phyloP scores from a whole-genome alignment of 768 basidiomycete species.

The Boletus pseudopeckii region DNA sequence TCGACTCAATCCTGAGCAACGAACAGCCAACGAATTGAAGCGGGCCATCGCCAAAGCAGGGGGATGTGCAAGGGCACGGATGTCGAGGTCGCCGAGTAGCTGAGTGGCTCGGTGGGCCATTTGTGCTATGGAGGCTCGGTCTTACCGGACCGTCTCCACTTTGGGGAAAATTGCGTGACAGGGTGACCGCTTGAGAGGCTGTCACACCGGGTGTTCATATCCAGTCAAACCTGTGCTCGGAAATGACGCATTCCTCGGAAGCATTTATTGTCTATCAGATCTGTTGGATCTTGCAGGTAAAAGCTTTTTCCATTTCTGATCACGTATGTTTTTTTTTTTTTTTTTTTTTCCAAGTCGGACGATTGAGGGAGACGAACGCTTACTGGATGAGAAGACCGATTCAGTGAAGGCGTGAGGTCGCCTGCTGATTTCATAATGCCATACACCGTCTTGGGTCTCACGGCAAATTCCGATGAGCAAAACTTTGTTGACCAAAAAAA shows the following conservation, averaged over 20 bases:
- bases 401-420: neutral
- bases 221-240: conserved; percentile 30
- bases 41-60: conserved; percentile 60
- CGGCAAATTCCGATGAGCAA: conserved; percentile 7
- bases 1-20: conserved; percentile 77
- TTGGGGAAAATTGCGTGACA: conserved; percentile 28
- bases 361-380: neutral
- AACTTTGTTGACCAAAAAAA: neutral
- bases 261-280: conserved; percentile 11
- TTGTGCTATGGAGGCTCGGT: conserved; percentile 2
- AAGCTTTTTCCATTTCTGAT: conserved; percentile 5
- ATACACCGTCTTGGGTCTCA: neutral
- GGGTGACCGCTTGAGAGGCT: conserved; percentile 11
- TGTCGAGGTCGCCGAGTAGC: conserved; percentile 1
- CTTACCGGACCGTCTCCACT: conserved; percentile 8
- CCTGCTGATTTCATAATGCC: conserved; percentile 8
- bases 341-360: neutral
- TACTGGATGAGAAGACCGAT: neutral
- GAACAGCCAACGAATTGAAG: conserved; percentile 74
- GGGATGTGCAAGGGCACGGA: conserved; percentile 19
- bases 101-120: neutral
- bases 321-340: conserved; percentile 1
- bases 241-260: conserved; percentile 18
- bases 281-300: conserved; percentile 7
- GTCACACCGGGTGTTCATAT: conserved; percentile 29